Conservation (phyloP, 768 basidiomycete genomes). For the Plicaturopsis crispa region DNA sequence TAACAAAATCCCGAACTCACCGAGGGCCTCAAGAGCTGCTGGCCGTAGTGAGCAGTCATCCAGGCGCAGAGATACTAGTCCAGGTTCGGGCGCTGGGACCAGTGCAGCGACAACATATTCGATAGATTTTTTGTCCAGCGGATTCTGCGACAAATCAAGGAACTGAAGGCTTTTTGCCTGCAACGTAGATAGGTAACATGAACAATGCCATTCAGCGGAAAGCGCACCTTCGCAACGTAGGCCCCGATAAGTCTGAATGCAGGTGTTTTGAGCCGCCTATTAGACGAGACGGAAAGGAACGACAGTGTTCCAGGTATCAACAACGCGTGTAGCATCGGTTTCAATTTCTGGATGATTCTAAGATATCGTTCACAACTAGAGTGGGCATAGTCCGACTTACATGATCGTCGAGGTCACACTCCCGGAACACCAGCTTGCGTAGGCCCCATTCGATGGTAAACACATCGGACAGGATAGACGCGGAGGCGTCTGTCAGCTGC, state of each 20-base stretch:
- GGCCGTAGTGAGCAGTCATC: constrained; percentile 81
- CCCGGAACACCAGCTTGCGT: constrained; percentile 74
- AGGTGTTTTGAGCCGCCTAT: constrained; percentile 66
- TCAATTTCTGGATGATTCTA: constrained; percentile 50
- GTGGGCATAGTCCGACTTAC: constrained; percentile 36
- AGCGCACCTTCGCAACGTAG: constrained; percentile 63
- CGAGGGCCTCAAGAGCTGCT: constrained; percentile 69
- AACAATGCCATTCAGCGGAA: constrained; percentile 5
- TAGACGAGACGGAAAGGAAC: constrained; percentile 81
- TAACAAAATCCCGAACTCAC: too few species aligned
- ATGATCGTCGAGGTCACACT: constrained; percentile 81
- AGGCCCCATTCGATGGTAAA: constrained; percentile 92
- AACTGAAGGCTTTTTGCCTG: constrained; percentile 77
- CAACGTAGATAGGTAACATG: not conserved
- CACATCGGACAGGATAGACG: constrained; percentile 83
- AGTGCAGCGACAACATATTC: constrained; percentile 77
- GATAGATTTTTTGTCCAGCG: constrained; percentile 74
- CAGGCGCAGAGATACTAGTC: constrained; percentile 72
- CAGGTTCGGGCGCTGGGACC: constrained; percentile 39
- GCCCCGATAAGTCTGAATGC: constrained; percentile 79
- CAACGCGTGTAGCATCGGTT: constrained; percentile 85
- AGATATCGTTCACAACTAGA: not conserved
- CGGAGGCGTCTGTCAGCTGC: constrained; percentile 59
- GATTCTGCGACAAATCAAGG: constrained; percentile 84
- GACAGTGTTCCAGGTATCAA: constrained; percentile 77